Percentiles rank a stretch among this genome's conserved stretches.
Conservation (phyloP, 2,329 filamentous ascomycete species). For the Claviceps quebecensis region DNA sequence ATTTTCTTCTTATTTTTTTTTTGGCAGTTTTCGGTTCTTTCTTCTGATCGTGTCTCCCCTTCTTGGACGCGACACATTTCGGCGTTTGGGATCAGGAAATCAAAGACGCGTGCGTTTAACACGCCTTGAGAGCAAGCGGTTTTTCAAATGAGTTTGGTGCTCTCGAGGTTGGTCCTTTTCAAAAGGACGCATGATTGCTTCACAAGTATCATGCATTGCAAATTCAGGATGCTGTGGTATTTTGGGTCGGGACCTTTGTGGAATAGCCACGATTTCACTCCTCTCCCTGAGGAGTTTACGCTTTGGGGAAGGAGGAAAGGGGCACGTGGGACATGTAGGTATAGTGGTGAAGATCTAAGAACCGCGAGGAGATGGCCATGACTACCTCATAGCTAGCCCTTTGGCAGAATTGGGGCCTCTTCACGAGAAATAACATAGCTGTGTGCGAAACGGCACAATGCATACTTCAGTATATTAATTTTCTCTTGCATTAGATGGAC, state of each 20-base stretch:
- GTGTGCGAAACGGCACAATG: too few species aligned
- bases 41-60: not conserved
- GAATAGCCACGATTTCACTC: not conserved
- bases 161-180: not conserved
- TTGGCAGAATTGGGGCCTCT: not conserved
- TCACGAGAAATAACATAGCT: not conserved
- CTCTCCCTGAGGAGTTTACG: not conserved
- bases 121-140: constrained; percentile 4
- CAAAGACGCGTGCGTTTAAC: not conserved
- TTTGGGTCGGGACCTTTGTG: not conserved
- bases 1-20: not conserved
- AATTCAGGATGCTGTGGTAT: not conserved
- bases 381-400: not conserved
- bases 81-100: constrained; percentile 7
- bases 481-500: too few species aligned
- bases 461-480: too few species aligned
- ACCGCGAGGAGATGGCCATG: not conserved
- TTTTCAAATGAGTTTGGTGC: constrained; percentile 1
- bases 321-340: not conserved
- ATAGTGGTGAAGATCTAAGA: not conserved
- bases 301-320: not conserved
- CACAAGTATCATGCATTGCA: not conserved
- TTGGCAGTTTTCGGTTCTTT: not conserved
- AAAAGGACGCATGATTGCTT: not conserved
- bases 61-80: not conserved